Percentiles rank a stretch among this genome's conserved stretches.
phyloP scores from a whole-genome alignment of 2,329 filamentous ascomycete species.

The Neocatenulostroma microsporum region DNA sequence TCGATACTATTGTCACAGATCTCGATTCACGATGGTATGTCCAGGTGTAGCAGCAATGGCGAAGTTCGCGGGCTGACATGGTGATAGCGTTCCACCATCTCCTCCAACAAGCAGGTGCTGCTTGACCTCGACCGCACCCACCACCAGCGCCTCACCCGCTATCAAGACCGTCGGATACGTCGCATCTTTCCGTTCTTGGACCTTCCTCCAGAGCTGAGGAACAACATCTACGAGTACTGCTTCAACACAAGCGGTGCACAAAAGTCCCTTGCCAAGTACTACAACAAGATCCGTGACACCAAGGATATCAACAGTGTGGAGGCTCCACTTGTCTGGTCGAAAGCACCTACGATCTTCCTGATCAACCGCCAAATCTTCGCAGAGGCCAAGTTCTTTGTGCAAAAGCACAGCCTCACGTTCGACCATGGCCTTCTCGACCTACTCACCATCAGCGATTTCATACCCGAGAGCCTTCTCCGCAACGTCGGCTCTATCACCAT shows the following conservation, averaged over 20 bases:
- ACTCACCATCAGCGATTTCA: conserved; percentile 13
- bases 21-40: conserved; percentile 5
- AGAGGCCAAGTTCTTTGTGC: conserved; percentile 25
- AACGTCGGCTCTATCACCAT: conserved; percentile 53
- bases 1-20: conserved; percentile 5
- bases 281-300: conserved; percentile 12
- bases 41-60: not conserved
- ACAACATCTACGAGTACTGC: conserved; percentile 19
- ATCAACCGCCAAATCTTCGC: conserved; percentile 28
- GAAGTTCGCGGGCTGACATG: not conserved
- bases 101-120: not conserved
- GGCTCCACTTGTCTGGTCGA: conserved; percentile 9
- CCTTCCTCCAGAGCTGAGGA: conserved; percentile 22
- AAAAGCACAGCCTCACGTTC: conserved; percentile 21
- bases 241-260: conserved; percentile 13
- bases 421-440: conserved; percentile 24
- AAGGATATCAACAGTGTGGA: conserved; percentile 3
- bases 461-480: conserved; percentile 17
- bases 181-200: conserved; percentile 21
- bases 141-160: conserved; percentile 16
- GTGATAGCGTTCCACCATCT: not conserved
- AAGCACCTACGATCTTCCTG: conserved; percentile 27
- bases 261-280: conserved; percentile 16
- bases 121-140: conserved; percentile 5
- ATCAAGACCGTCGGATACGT: conserved; percentile 12